Evolutionary conservation across 2,329 filamentous ascomycete species (phyloP), one percentile per base, ranked within the genome.

Genomic region (Raffaelea albimanens): DNA sequence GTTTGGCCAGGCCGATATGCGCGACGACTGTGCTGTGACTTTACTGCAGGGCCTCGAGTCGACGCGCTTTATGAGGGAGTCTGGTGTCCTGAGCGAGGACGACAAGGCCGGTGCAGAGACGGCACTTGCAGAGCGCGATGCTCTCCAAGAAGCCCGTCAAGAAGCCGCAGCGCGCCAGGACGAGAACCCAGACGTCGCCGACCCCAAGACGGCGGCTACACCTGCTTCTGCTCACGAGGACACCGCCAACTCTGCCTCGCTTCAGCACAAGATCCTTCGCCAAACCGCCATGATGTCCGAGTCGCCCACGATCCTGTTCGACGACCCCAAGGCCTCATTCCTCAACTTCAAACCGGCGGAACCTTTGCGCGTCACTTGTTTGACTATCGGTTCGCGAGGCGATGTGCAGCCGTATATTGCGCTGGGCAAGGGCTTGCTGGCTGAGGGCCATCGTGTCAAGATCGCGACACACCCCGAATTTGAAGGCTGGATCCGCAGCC

Each of bases 381-480:
- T 98, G 34, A 98, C 93, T 0, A 98, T 98, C 53, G 93, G 93
- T 16, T 96, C 91, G 13, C 78, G 93, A 50, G 93, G 93, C 21
- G 93, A 98, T 61, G 91, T 98, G 4, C 93, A 98, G 62, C 93
- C 93, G 1, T 98, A 97, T 62, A 97, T 98, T 61, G 89, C 93
- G 0, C 72, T 98, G 1, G 96, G 93, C 68, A 96, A 95, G 61
- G 88, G 87, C 1, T 70, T 98, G 2, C 65, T 94, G 39, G 85
- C 83, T 0, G 90, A 98, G 56, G 93, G 93, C 1, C 93, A 98
- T 64, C 80, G 76, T 52, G 78, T 85, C 16, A 83, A 80, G 53
- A 98, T 98, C 57, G 93, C 91, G 11, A 97, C 93, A 0, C 93
- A 98, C 61, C 75, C 72, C 21, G 91, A 97, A 63, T 98, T 98